Evolutionary conservation across 2,329 filamentous ascomycete species (phyloP).

Genomic region (Dactylonectria macrodidyma): DNA sequence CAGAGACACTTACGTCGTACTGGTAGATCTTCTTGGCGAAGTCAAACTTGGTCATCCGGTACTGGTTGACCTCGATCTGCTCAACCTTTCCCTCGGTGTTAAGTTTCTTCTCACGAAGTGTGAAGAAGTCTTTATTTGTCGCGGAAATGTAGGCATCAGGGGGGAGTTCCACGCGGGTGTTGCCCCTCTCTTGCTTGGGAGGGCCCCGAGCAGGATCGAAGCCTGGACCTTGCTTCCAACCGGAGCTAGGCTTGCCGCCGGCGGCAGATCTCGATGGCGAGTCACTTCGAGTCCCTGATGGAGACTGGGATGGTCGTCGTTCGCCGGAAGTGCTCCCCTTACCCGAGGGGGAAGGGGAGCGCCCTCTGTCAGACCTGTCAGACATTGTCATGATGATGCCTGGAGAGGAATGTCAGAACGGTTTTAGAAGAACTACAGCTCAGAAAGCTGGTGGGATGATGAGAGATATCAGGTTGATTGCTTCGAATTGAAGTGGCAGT

Average conservation of each 20-base stretch:
- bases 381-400: conserved; percentile 48
- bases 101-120: conserved; percentile 58
- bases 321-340: conserved; percentile 34
- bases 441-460: conserved; percentile 2
- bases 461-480: conserved; percentile 2
- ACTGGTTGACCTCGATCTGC: conserved; percentile 79
- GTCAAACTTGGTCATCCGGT: conserved; percentile 72
- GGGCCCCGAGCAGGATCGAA: conserved; percentile 61
- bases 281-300: conserved; percentile 24
- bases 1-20: conserved; percentile 80
- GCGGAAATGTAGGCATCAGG: conserved; percentile 67
- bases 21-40: conserved; percentile 79
- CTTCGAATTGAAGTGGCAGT: background rate
- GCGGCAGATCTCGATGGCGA: conserved; percentile 38
- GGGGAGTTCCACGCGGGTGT: conserved; percentile 70
- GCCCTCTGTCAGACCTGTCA: conserved; percentile 54
- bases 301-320: conserved; percentile 40
- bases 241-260: conserved; percentile 34
- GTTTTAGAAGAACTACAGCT: background rate
- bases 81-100: conserved; percentile 72
- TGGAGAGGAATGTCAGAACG: conserved; percentile 21
- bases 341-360: conserved; percentile 44
- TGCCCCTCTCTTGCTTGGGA: conserved; percentile 53
- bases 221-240: conserved; percentile 54
- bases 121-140: conserved; percentile 53